A percentile compares a stretch with the other conserved stretches of the same genome.
phyloP scores from a whole-genome alignment of 192 early-diverging fungal genomes.

The Helicostylum pulchrum region DNA sequence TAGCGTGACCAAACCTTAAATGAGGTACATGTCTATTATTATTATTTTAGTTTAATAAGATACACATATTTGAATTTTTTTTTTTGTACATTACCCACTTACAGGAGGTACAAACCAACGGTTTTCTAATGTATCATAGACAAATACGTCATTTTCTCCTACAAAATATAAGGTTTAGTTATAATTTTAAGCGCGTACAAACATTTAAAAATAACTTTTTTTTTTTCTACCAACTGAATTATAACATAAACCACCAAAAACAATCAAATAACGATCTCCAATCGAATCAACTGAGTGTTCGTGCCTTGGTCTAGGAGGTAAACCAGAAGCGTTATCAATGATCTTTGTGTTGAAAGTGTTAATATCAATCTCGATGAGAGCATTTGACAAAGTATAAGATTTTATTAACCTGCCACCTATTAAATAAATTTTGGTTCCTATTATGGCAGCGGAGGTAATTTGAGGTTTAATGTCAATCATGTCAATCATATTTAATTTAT shows the following conservation, averaged over 20 bases:
- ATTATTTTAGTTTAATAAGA: not conserved
- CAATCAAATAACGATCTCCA: slow-evolving; percentile 25
- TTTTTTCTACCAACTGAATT: slow-evolving; percentile 35
- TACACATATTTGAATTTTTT: not conserved
- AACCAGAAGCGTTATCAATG: slow-evolving; percentile 16
- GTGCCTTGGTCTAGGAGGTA: slow-evolving; percentile 30
- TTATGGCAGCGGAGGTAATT: slow-evolving; percentile 20
- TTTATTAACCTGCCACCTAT: slow-evolving; percentile 26
- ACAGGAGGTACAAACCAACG: slow-evolving; percentile 30
- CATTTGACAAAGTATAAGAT: slow-evolving; percentile 25
- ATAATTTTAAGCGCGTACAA: not conserved
- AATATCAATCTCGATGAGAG: slow-evolving; percentile 16
- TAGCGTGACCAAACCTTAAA: slow-evolving; percentile 34
- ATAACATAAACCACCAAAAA: slow-evolving; percentile 37
- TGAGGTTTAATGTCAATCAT: slow-evolving; percentile 12
- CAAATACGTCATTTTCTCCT: slow-evolving; percentile 39
- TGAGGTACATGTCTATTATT: slow-evolving; percentile 24
- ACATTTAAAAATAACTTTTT: not conserved
- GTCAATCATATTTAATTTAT: slow-evolving; percentile 12
- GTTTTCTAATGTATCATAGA: slow-evolving; percentile 30
- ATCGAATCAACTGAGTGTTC: slow-evolving; percentile 32
- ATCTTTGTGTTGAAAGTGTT: slow-evolving; percentile 12
- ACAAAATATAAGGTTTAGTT: not conserved
- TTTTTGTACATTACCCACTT: slow-evolving; percentile 18
- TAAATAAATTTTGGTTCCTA: slow-evolving; percentile 28